Percentiles rank a stretch among this genome's conserved stretches.
These are phyloP conservation scores for Pichia sp. DNA, from an alignment of 1,139 yeast genomes.

Conservation along the genomic window DNA sequence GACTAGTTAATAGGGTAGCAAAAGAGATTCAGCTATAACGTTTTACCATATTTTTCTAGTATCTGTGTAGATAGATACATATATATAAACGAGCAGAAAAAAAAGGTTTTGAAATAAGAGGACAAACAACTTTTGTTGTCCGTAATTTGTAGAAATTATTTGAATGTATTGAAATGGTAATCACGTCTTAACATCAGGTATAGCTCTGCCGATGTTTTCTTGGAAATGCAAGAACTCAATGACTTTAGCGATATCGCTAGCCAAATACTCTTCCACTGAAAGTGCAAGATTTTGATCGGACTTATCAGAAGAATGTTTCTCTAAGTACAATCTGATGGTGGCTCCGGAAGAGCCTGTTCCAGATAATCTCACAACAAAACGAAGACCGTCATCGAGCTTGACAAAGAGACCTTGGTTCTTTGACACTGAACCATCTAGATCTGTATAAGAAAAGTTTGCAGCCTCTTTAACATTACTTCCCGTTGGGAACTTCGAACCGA, in stretches of 20 bases:
- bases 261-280: constrained; percentile 68
- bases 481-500: constrained; percentile 41
- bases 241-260: constrained; percentile 58
- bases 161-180: neutral
- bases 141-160: too few relatives aligned
- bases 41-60: neutral
- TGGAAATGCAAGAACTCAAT: constrained; percentile 67
- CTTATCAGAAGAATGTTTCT: constrained; percentile 68
- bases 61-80: neutral
- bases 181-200: constrained; percentile 85
- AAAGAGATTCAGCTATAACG: neutral
- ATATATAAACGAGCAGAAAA: neutral
- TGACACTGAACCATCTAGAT: constrained; percentile 89
- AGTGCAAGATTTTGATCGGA: constrained; percentile 39
- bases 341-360: constrained; percentile 99
- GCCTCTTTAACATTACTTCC: constrained; percentile 61
- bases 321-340: constrained; percentile 88
- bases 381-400: constrained; percentile 74
- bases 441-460: constrained; percentile 89
- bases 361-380: constrained; percentile 86
- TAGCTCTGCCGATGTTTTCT: constrained; percentile 72
- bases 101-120: neutral
- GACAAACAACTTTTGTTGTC: neutral
- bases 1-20: constrained; percentile 58
- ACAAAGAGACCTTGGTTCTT: constrained; percentile 88